These are phyloP conservation scores for Lycium ferocissimum DNA, from an alignment of 257 asterid species.

Conservation along the genomic window DNA sequence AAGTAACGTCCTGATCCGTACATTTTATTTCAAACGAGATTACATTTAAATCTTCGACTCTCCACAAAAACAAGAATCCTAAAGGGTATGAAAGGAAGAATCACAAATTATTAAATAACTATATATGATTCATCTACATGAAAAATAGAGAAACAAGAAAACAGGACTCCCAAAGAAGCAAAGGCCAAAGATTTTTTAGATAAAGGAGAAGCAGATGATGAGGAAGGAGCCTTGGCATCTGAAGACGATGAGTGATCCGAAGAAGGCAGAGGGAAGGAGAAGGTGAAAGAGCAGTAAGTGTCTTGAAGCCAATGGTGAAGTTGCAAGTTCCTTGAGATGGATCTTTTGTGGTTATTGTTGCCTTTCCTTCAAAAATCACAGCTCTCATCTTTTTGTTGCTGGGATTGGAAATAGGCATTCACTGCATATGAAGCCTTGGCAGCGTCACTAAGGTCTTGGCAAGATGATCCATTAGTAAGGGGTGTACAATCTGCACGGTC, in stretches of 20 bases:
- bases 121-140: not conserved
- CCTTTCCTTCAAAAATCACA: slow-evolving; percentile 41
- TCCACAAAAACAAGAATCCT: slow-evolving; percentile 1
- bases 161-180: not conserved
- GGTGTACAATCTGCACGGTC: slow-evolving; percentile 44
- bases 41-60: not conserved
- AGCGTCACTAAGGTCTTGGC: slow-evolving; percentile 25
- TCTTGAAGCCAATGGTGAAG: slow-evolving; percentile 32
- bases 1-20: not conserved
- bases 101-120: not conserved
- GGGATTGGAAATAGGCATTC: slow-evolving; percentile 40
- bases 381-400: slow-evolving; percentile 20
- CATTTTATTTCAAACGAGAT: not conserved
- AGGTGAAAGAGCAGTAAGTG: not conserved
- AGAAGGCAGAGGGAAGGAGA: not conserved
- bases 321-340: slow-evolving; percentile 34
- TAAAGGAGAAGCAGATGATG: not conserved
- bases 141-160: not conserved
- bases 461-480: slow-evolving; percentile 37
- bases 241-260: not conserved
- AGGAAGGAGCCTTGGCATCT: slow-evolving; percentile 5
- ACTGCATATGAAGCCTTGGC: slow-evolving; percentile 43
- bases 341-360: slow-evolving; percentile 30
- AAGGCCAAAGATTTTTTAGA: not conserved
- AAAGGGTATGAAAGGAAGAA: not conserved